A percentile compares a stretch with the other conserved stretches of the same genome.
Evolutionary conservation across 2,329 filamentous ascomycete species (phyloP).

Genomic region (Tympanopsis confertula): DNA sequence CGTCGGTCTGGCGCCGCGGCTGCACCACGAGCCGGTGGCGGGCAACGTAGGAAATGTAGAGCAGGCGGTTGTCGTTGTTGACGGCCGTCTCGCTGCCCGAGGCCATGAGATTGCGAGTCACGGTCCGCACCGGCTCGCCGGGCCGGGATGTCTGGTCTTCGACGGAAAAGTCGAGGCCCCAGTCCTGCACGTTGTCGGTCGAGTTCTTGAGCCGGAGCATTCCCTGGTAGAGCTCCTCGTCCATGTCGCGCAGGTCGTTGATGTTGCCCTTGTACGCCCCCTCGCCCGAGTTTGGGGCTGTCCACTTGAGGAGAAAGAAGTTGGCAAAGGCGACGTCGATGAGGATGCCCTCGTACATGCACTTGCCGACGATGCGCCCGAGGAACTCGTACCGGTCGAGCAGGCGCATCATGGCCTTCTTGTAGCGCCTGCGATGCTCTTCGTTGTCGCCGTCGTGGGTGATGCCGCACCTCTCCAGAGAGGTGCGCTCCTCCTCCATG

Average conservation of each 20-base stretch:
- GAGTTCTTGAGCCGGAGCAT: constrained; percentile 77
- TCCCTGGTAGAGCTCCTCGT: constrained; percentile 81
- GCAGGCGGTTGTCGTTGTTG: constrained; percentile 80
- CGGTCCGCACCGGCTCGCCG: constrained; percentile 38
- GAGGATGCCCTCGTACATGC: constrained; percentile 90
- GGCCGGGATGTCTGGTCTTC: constrained; percentile 50
- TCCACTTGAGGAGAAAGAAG: constrained; percentile 95
- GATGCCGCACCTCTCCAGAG: constrained; percentile 37
- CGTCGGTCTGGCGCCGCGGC: constrained; percentile 67
- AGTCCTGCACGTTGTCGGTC: constrained; percentile 45
- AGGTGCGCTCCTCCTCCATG: constrained; percentile 56
- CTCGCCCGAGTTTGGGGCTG: constrained; percentile 59
- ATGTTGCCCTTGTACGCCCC: constrained; percentile 57
- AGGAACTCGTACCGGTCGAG: constrained; percentile 78
- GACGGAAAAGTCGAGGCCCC: constrained; percentile 80
- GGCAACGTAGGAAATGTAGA: constrained; percentile 90
- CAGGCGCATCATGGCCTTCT: constrained; percentile 43
- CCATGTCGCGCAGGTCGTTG: constrained; percentile 86
- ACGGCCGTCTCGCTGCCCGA: constrained; percentile 68
- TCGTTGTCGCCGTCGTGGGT: constrained; percentile 2
- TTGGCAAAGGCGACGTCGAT: constrained; percentile 86
- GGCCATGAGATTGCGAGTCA: constrained; percentile 65
- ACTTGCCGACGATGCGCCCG: constrained; percentile 87
- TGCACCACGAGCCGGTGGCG: constrained; percentile 76
- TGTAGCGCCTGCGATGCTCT: constrained; percentile 46